phyloP scores from a whole-genome alignment of 2,329 filamentous ascomycete genomes.

The Trichothecium roseum region DNA sequence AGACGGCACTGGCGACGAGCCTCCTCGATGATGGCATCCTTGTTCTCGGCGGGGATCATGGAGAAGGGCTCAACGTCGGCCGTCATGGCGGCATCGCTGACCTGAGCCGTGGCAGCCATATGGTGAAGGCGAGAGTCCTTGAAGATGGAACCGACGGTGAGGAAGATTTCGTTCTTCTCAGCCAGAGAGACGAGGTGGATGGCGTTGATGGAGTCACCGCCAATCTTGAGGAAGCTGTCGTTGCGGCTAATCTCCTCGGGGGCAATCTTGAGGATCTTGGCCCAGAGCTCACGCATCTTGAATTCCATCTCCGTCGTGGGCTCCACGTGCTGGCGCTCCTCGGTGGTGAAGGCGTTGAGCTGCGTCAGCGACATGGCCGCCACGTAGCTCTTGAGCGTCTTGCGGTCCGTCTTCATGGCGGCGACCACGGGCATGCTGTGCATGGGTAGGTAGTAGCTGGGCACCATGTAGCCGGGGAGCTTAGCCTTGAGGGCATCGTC shows the following conservation, averaged over 20 bases:
- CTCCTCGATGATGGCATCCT: conserved; percentile 5
- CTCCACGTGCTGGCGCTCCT: conserved; percentile 11
- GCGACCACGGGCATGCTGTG: conserved; percentile 5
- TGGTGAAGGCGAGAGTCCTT: not conserved
- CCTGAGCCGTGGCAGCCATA: not conserved
- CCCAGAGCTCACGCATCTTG: conserved; percentile 5
- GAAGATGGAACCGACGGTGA: conserved; percentile 5
- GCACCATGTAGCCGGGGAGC: conserved; percentile 10
- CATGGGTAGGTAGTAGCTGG: conserved; percentile 8
- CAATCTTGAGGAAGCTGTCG: conserved; percentile 7
- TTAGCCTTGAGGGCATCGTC: not conserved
- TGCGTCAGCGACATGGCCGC: conserved; percentile 23
- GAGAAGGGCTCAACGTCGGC: conserved; percentile 1
- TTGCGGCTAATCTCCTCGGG: conserved; percentile 4
- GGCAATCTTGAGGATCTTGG: conserved; percentile 4
- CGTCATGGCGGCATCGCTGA: conserved; percentile 1
- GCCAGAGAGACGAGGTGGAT: conserved; percentile 4
- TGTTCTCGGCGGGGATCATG: not conserved
- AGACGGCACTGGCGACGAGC: no score
- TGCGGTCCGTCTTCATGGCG: conserved; percentile 9
- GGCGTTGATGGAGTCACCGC: conserved; percentile 10
- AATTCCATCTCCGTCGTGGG: conserved; percentile 4
- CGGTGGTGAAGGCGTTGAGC: conserved; percentile 20
- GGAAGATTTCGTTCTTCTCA: not conserved
- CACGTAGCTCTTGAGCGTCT: conserved; percentile 15